These are phyloP conservation scores for Monilinia aucupariae DNA, from an alignment of 2,329 filamentous ascomycete genomes.

Conservation along the genomic window DNA sequence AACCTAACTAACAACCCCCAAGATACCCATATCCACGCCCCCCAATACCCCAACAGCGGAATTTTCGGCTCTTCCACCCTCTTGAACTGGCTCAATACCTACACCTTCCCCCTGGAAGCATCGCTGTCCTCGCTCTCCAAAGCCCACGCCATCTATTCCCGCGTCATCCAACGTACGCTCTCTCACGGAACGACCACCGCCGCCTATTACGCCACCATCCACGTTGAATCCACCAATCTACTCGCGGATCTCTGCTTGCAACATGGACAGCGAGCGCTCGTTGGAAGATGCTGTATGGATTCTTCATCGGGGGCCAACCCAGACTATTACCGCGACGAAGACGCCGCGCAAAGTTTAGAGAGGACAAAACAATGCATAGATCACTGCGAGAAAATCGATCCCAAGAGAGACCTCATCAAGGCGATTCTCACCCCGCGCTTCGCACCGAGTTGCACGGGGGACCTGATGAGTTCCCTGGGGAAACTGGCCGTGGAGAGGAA, in stretches of 20 bases:
- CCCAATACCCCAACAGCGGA: slow-evolving; percentile 90
- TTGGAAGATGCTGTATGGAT: slow-evolving; percentile 97
- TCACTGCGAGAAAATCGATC: slow-evolving; percentile 65
- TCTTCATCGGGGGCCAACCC: slow-evolving; percentile 52
- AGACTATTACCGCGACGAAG: slow-evolving; percentile 72
- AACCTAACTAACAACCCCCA: slow-evolving; percentile 4
- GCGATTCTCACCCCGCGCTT: slow-evolving; percentile 76
- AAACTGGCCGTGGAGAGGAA: slow-evolving; percentile 55
- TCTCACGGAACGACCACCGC: slow-evolving; percentile 89
- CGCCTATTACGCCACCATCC: slow-evolving; percentile 88
- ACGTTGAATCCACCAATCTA: slow-evolving; percentile 83
- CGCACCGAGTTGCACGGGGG: slow-evolving; percentile 56
- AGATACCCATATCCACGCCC: slow-evolving; percentile 95
- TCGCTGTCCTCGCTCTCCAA: slow-evolving; percentile 60
- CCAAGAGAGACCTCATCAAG: slow-evolving; percentile 56
- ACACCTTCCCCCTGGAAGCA: slow-evolving; percentile 90
- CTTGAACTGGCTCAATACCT: slow-evolving; percentile 86
- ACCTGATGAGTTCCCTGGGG: slow-evolving; percentile 60
- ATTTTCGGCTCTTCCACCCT: slow-evolving; percentile 92
- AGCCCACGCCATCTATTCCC: slow-evolving; percentile 68
- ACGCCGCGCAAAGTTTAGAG: slow-evolving; percentile 49
- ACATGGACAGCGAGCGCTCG: slow-evolving; percentile 79
- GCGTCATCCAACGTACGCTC: slow-evolving; percentile 73
- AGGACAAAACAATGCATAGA: slow-evolving; percentile 56
- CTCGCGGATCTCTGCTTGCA: slow-evolving; percentile 77